Conservation (phyloP, 495 filamentous ascomycete genomes). For the Coniosporium apollinis region DNA sequence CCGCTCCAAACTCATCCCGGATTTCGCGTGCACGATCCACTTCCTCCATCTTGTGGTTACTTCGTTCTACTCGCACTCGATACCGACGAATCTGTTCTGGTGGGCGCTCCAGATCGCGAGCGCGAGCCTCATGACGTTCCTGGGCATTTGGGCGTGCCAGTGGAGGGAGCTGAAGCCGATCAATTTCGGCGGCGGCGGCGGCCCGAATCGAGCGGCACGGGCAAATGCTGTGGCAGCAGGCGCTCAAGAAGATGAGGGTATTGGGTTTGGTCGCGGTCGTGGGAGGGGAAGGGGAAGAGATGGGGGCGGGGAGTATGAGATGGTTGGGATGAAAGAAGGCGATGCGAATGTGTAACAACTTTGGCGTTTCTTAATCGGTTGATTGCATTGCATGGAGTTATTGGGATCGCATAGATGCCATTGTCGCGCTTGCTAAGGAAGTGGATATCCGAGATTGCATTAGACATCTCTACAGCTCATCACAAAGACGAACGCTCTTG, state of each 20-base stretch:
- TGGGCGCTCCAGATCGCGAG: constrained; percentile 65
- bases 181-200: constrained; percentile 52
- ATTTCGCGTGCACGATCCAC: constrained; percentile 85
- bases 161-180: constrained; percentile 83
- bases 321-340: constrained; percentile 47
- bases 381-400: constrained; percentile 2
- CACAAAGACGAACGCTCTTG: neutral
- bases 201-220: constrained; percentile 13
- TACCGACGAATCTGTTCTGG: constrained; percentile 70
- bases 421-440: neutral
- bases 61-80: constrained; percentile 50
- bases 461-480: neutral
- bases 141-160: constrained; percentile 81
- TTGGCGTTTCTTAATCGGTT: constrained; percentile 14
- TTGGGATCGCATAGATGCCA: neutral
- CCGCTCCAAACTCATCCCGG: constrained; percentile 78
- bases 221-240: constrained; percentile 12
- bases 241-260: constrained; percentile 34
- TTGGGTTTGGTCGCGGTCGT: constrained; percentile 29
- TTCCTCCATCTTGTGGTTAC: constrained; percentile 69
- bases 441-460: neutral
- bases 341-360: constrained; percentile 14
- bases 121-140: constrained; percentile 46
- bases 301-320: constrained; percentile 60
- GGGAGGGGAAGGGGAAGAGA: constrained; percentile 37